Percentiles rank a stretch among this genome's conserved stretches.
These are phyloP conservation scores for Pestalotiopsis sp. DNA, from an alignment of 2,329 filamentous ascomycete genomes.

Conservation along the genomic window DNA sequence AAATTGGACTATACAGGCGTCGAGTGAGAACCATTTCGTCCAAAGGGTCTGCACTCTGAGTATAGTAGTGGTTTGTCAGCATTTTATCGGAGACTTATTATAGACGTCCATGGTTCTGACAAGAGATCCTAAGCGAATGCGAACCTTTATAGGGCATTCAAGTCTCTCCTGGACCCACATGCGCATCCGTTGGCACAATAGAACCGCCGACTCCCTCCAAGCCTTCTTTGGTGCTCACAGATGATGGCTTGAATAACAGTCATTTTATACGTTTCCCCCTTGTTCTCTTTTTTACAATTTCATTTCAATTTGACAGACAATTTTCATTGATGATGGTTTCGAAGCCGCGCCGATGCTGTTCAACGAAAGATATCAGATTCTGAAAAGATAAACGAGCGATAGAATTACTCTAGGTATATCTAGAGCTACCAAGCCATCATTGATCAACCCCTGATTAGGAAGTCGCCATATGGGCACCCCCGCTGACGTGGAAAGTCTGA, in stretches of 20 bases:
- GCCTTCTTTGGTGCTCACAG: neutral
- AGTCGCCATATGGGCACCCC: conserved; percentile 18
- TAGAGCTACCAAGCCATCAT: neutral
- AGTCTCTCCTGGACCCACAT: neutral
- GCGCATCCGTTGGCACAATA: neutral
- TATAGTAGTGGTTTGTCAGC: neutral
- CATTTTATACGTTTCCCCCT: too few species aligned
- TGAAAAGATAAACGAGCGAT: too few species aligned
- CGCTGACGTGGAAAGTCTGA: conserved; percentile 20
- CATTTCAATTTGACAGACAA: too few species aligned
- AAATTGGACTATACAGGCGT: neutral
- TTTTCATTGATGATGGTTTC: too few species aligned
- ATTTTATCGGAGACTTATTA: neutral
- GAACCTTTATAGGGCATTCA: neutral
- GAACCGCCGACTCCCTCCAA: neutral
- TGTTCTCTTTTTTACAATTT: too few species aligned
- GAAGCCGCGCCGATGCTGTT: too few species aligned
- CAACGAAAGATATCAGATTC: too few species aligned
- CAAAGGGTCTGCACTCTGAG: neutral
- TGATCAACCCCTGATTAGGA: neutral
- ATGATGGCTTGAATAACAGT: neutral
- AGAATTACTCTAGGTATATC: too few species aligned
- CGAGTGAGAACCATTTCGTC: neutral
- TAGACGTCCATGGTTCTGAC: neutral
- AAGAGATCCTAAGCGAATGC: neutral